phyloP scores from a whole-genome alignment of 1,139 yeast species.

The Scheffersomyces lignicola region DNA sequence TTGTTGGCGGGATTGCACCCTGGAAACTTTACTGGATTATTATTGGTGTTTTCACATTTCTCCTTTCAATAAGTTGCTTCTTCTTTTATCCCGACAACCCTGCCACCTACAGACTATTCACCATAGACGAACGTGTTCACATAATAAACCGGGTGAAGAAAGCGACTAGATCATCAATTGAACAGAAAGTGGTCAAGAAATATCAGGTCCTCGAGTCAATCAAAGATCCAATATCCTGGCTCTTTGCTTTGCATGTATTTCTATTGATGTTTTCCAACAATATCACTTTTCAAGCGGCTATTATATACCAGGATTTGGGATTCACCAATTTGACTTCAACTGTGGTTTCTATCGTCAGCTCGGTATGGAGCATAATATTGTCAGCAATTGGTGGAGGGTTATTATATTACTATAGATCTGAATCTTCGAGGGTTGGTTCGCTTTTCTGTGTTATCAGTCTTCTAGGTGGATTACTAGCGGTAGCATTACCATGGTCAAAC shows the following conservation, averaged over 20 bases:
- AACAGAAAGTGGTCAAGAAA: conserved; percentile 43
- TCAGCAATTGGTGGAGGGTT: conserved; percentile 12
- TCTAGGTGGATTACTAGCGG: conserved; percentile 36
- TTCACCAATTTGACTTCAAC: conserved; percentile 46
- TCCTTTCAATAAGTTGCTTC: conserved; percentile 26
- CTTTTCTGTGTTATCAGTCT: conserved; percentile 36
- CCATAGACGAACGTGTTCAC: conserved; percentile 44
- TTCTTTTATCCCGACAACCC: conserved; percentile 48
- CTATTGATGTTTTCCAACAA: conserved; percentile 48
- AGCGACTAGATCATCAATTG: conserved; percentile 43
- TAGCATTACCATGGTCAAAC: conserved; percentile 20
- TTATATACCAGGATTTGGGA: conserved; percentile 34
- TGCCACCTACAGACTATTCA: conserved; percentile 33
- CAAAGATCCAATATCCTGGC: conserved; percentile 49
- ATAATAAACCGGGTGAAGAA: conserved; percentile 40
- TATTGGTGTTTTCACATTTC: conserved; percentile 42
- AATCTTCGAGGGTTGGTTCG: conserved; percentile 14
- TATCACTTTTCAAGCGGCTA: conserved; percentile 46
- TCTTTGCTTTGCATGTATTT: conserved; percentile 37
- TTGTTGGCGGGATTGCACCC: conserved; percentile 21
- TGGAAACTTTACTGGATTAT: conserved; percentile 38
- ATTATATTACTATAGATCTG: conserved; percentile 15
- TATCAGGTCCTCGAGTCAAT: conserved; percentile 44
- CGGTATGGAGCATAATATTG: conserved; percentile 29
- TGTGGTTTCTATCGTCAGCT: conserved; percentile 52